phyloP scores from a whole-genome alignment of 305 asterid genomes.

The Lippia alba region DNA sequence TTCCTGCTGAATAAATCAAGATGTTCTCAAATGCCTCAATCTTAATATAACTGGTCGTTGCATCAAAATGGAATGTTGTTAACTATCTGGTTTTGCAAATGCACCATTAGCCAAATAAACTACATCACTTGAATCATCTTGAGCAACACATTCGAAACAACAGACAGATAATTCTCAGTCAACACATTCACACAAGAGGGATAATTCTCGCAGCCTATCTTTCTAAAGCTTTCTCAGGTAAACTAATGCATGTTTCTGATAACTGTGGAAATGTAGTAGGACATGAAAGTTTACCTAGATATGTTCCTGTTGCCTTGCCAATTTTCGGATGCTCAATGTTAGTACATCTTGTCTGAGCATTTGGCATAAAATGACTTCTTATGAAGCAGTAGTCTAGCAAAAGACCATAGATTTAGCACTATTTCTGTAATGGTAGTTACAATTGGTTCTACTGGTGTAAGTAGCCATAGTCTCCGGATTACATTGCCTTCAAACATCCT shows the following conservation, averaged over 20 bases:
- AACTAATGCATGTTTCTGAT: not conserved
- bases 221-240: not conserved
- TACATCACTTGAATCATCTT: not conserved
- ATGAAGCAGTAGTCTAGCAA: not conserved
- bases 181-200: not conserved
- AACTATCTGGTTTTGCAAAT: not conserved
- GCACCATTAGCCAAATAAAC: not conserved
- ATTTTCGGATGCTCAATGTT: not conserved
- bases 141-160: not conserved
- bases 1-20: constrained; percentile 1
- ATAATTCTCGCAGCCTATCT: not conserved
- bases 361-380: not conserved
- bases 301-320: not conserved
- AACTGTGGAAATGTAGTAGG: not conserved
- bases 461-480: no score
- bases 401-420: constrained; percentile 11
- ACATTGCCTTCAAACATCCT: no score
- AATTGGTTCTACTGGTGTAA: no score
- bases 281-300: not conserved
- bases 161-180: no score
- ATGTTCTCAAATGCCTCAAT: constrained; percentile 6
- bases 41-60: constrained; percentile 1
- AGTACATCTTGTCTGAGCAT: not conserved
- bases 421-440: not conserved
- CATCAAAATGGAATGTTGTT: not conserved